Evolutionary conservation across 202 grass and related monocot genomes (phyloP), one percentile per base, ranked within the genome.

Genomic region (Alloteropsis angusta): DNA sequence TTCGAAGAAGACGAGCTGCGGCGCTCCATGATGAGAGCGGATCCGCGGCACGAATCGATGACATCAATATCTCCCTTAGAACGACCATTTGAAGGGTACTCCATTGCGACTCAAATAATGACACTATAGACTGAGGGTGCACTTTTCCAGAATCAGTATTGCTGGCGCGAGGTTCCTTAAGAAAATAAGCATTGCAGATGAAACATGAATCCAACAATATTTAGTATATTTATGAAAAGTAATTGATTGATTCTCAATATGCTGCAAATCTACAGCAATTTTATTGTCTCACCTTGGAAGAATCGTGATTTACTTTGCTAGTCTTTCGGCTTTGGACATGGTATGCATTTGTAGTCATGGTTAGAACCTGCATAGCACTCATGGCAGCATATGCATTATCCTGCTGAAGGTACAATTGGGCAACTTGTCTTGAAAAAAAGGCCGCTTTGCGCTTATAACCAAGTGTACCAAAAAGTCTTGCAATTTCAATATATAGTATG

Each of bases 341-440:
- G 48, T 95, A 99, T 75, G 92, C 96, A 82, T 79, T 85, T 57
- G 96, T 93, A 48, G 92, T 95, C 86, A 93, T 83, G 32, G 89
- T 91, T 77, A 99, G 80, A 77, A 99, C 96, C 84, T 99, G 96
- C 90, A 95, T 92, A 71, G 96, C 92, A 85, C 96, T 99, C 72
- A 95, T 93, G 72, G 96, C 96, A 74, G 96, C 96, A 63, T 85
- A 93, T 49, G 83, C 72, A 71, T 90, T 95, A 74, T 99, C 96
- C 84, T 99, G 96, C 80, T 95, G 96, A 78, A 94, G 87, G 78
- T 99, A 99, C 50, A 99, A 84, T 65, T 95, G 96, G 54, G 96
- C 92, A 86, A 99, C 96, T 87, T 93, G 96, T 76, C 96, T 93
- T 60, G 96, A 99, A 83, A 99, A 99, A 80, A 99, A 99, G 55